A percentile compares a stretch with the other conserved stretches of the same genome.
phyloP scores from a whole-genome alignment of 2,329 filamentous ascomycete species.

The Myriosclerotinia scirpicola region DNA sequence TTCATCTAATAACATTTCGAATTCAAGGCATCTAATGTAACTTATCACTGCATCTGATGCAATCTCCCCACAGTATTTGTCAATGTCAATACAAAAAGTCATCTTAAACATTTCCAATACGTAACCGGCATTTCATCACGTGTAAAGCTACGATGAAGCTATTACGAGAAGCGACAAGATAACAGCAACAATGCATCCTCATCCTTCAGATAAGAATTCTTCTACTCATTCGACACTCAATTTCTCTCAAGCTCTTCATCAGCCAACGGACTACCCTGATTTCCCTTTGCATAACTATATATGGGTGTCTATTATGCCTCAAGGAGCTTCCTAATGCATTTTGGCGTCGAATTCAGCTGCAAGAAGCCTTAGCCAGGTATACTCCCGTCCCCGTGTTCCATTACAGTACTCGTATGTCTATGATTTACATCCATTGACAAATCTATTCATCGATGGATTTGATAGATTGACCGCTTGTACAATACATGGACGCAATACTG shows the following conservation, averaged over 20 bases:
- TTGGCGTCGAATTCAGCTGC: conserved; percentile 14
- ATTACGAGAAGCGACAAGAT: conserved; percentile 24
- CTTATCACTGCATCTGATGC: background rate
- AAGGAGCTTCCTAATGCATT: conserved; percentile 3
- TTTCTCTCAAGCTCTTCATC: background rate
- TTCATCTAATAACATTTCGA: background rate
- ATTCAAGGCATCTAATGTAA: background rate
- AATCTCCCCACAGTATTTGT: background rate
- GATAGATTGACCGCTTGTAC: background rate
- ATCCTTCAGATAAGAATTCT: conserved; percentile 18
- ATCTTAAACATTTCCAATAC: conserved; percentile 1
- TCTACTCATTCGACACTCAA: conserved; percentile 17
- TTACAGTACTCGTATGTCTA: background rate
- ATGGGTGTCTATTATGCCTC: background rate
- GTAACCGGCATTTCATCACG: conserved; percentile 13
- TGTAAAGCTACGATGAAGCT: conserved; percentile 19
- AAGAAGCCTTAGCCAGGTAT: conserved; percentile 4
- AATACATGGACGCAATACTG: background rate
- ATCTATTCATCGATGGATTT: conserved; percentile 4
- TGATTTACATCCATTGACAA: conserved; percentile 8
- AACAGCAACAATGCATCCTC: conserved; percentile 16
- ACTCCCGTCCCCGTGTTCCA: conserved; percentile 10
- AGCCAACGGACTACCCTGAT: conserved; percentile 9
- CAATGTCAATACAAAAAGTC: conserved; percentile 12
- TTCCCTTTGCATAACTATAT: background rate